These are phyloP conservation scores for Gelatoporia subvermispora DNA, from an alignment of 768 basidiomycete species.

Conservation along the genomic window DNA sequence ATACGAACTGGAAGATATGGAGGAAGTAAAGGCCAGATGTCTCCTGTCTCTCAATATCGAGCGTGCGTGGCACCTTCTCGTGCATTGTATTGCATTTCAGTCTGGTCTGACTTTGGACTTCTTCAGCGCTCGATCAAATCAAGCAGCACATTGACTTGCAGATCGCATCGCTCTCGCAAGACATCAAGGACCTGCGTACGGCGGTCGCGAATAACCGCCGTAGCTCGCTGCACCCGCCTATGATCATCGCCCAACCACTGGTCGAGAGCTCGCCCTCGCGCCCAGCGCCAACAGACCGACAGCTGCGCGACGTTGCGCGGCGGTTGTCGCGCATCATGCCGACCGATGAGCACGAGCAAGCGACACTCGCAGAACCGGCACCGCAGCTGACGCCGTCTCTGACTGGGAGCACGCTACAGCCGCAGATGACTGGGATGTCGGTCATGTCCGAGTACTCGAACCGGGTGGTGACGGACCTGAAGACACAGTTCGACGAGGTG, in stretches of 20 bases:
- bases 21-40: constrained; percentile 86
- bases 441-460: constrained; percentile 65
- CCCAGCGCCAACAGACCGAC: constrained; percentile 67
- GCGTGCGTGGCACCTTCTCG: constrained; percentile 74
- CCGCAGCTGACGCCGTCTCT: constrained; percentile 39
- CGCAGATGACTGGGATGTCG: constrained; percentile 74
- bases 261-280: constrained; percentile 63
- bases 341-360: constrained; percentile 24
- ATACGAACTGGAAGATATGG: constrained; percentile 93
- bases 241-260: constrained; percentile 47
- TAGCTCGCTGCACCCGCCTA: constrained; percentile 42
- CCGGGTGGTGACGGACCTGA: constrained; percentile 76
- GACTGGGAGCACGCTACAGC: constrained; percentile 65
- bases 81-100: background rate
- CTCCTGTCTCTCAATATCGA: constrained; percentile 92
- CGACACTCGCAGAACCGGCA: constrained; percentile 27
- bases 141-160: constrained; percentile 96
- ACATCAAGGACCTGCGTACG: constrained; percentile 83
- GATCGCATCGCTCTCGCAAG: constrained; percentile 77
- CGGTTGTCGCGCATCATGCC: constrained; percentile 70
- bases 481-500: constrained; percentile 92
- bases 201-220: constrained; percentile 54
- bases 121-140: constrained; percentile 90
- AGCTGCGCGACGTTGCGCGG: constrained; percentile 68
- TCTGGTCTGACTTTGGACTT: constrained; percentile 3